phyloP scores from a whole-genome alignment of 2,329 filamentous ascomycete species.

The Aspergillus ibericus region DNA sequence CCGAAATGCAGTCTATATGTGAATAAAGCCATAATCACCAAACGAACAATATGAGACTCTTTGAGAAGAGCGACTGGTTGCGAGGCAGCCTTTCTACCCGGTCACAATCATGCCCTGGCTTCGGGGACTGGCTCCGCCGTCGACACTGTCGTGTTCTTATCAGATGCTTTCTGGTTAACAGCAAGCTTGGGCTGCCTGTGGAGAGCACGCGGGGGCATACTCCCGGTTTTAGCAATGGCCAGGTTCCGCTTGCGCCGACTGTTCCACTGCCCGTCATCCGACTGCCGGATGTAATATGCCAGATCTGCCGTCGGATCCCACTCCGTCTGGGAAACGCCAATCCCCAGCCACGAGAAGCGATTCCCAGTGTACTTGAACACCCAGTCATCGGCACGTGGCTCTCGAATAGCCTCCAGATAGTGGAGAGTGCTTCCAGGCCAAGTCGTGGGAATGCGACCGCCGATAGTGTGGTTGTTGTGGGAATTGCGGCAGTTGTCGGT shows the following conservation, averaged over 20 bases:
- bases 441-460: slow-evolving; percentile 15
- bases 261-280: slow-evolving; percentile 12
- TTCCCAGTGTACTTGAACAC: slow-evolving; percentile 17
- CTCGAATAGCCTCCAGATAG: slow-evolving; percentile 21
- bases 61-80: no score
- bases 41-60: no score
- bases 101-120: no score
- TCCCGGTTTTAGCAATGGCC: neutral
- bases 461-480: slow-evolving; percentile 38
- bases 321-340: slow-evolving; percentile 19
- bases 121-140: no score
- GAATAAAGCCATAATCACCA: no score
- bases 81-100: no score
- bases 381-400: slow-evolving; percentile 24
- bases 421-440: slow-evolving; percentile 27
- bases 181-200: neutral
- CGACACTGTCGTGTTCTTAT: no score
- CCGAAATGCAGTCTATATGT: no score
- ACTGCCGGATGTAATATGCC: slow-evolving; percentile 25
- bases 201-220: neutral
- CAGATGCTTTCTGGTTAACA: neutral
- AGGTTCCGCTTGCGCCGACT: slow-evolving; percentile 11
- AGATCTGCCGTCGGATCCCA: slow-evolving; percentile 16
- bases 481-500: slow-evolving; percentile 31
- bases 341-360: slow-evolving; percentile 23